A percentile compares a stretch with the other conserved stretches of the same genome.
Conservation (phyloP, 345 rosid genomes). For the Eucalyptus pauciflora region DNA sequence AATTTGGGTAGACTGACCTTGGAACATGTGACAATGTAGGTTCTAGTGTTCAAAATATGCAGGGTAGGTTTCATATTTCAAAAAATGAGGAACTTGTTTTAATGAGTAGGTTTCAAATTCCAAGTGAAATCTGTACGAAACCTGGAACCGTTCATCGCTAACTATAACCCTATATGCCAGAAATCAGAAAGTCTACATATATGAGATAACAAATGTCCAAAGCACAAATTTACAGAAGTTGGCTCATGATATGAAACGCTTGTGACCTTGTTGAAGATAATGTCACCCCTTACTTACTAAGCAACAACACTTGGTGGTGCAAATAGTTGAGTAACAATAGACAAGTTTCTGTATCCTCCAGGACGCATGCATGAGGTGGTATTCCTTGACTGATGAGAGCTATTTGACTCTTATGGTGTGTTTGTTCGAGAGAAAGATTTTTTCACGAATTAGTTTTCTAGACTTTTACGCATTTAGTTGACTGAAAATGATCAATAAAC, state of each 20-base stretch:
- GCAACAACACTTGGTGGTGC: not conserved
- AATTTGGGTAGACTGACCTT: accelerated
- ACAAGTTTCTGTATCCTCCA: not conserved
- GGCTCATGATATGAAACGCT: not conserved
- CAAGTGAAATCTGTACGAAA: too few species aligned
- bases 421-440: not conserved
- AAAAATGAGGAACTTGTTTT: too few species aligned
- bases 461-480: not conserved
- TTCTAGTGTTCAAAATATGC: too few species aligned
- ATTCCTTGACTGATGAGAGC: not conserved
- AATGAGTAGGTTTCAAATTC: too few species aligned
- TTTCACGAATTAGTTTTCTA: not conserved
- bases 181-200: not conserved
- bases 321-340: not conserved
- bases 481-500: not conserved
- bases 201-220: not conserved
- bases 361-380: not conserved
- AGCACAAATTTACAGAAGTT: not conserved
- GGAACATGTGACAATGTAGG: too few species aligned
- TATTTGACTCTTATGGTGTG: not conserved
- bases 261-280: not conserved
- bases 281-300: not conserved
- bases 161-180: not conserved
- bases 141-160: accelerated
- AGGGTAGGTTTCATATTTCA: too few species aligned